A percentile compares a stretch with the other conserved stretches of the same genome.
These are phyloP conservation scores for Lavandula angustifolia DNA, from an alignment of 257 asterid species.

Conservation along the genomic window DNA sequence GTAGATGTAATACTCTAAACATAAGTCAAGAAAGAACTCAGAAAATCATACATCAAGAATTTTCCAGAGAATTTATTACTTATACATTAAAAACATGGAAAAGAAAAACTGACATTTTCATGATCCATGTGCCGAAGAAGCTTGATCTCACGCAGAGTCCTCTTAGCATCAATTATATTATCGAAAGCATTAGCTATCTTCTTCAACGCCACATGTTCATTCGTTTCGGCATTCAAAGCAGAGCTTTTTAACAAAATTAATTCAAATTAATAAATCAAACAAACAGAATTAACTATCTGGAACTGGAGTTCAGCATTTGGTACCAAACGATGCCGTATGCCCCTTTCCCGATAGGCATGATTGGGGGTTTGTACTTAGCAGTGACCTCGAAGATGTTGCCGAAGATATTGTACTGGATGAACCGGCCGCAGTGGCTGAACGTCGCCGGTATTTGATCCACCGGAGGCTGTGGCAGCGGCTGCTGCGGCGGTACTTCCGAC, in stretches of 20 bases:
- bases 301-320: neutral
- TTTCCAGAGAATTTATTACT: neutral
- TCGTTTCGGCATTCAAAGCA: constrained; percentile 92
- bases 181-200: constrained; percentile 97
- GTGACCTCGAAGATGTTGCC: constrained; percentile 98
- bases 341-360: constrained; percentile 98
- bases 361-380: constrained; percentile 92
- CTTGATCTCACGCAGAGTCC: constrained; percentile 99
- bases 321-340: constrained; percentile 99
- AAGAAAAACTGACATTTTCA: constrained; percentile 70
- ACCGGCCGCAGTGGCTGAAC: constrained; percentile 87
- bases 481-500: constrained; percentile 67
- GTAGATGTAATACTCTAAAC: constrained; percentile 1
- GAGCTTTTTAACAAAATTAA: constrained; percentile 45
- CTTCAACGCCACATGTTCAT: constrained; percentile 90
- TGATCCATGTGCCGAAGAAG: constrained; percentile 99
- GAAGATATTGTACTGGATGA: constrained; percentile 86
- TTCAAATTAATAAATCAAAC: neutral
- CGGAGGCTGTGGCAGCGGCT: constrained; percentile 49
- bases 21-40: neutral
- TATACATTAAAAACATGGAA: neutral
- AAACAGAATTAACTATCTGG: neutral
- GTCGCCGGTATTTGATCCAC: constrained; percentile 74
- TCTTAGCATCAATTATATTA: constrained; percentile 90
- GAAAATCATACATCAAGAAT: neutral